Evolutionary conservation across 2,329 filamentous ascomycete genomes (phyloP), one percentile per base, ranked within the genome.

Genomic region (Curvularia verruculosa): DNA sequence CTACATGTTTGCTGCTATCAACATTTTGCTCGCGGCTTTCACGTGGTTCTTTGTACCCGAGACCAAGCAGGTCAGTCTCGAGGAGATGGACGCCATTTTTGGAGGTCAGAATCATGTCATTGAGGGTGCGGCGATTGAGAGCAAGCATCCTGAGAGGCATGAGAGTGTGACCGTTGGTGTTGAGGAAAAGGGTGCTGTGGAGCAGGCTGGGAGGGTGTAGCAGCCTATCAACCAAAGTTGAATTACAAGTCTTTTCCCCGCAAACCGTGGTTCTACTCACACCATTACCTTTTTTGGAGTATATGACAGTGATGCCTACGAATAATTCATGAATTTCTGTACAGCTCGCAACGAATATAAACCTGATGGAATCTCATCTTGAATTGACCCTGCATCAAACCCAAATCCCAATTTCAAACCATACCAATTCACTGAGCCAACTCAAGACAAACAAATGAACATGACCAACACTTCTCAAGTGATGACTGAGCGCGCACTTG

Each of bases 31-130:
- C 9, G 77, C 75, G 2, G 62, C 65, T 1, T 81, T 80, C 55
- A 77, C 79, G 6, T 77, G 69, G 67, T 78, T 77, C 63, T 78
- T 73, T 58, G 69, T 80, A 12, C 77, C 78, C 0, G 78, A 80
- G 66, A 79, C 78, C 6, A 78, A 77, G 68, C 70, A 76, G 55
- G 73, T 85, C 1, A 72, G 77, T 7, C 77, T 85, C 3, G 83
- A 85, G 70, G 83, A 85, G 76, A 85, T 85, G 65, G 84, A 85
- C 58, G 75, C 78, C 4, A 75, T 84, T 46, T 86, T 85, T 53
- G 83, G 83, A 46, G 83, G 83, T n/a, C 75, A 76, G 54, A 85
- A 85, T 69, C 84, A 85, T 59, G 80, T 83, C 26, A 79, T 83
- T 67, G 82, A 82, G 69, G 83, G 83, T 36, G 82, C 79, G 2